Percentiles rank a stretch among this genome's conserved stretches.
phyloP scores from a whole-genome alignment of 1,139 yeast genomes.

The Candida pseudoviswanathii region DNA sequence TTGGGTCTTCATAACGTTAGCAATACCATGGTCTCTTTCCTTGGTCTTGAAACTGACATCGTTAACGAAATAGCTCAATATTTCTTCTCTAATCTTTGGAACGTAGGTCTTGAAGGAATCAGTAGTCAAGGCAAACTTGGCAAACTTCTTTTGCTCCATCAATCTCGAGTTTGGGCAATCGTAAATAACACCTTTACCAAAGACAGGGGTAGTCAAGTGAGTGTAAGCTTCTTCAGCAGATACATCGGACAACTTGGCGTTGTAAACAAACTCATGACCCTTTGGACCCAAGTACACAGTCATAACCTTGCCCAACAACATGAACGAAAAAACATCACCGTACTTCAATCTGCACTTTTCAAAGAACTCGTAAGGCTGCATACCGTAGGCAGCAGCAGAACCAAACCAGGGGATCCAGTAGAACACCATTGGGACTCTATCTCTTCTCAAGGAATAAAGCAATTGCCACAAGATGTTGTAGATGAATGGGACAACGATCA shows the following conservation, averaged over 20 bases:
- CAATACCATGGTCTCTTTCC: conserved; percentile 48
- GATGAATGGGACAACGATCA: conserved; percentile 51
- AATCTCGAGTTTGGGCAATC: conserved; percentile 92
- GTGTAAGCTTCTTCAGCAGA: conserved; percentile 96
- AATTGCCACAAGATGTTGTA: conserved; percentile 74
- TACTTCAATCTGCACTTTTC: conserved; percentile 73
- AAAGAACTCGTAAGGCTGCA: conserved; percentile 90
- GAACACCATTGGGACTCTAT: conserved; percentile 85
- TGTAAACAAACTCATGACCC: conserved; percentile 95
- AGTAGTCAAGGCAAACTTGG: conserved; percentile 82
- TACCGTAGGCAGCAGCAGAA: conserved; percentile 84
- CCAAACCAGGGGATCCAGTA: conserved; percentile 97
- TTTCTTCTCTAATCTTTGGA: conserved; percentile 83
- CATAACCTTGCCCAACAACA: conserved; percentile 88
- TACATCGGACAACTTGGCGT: conserved; percentile 86
- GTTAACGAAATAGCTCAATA: conserved; percentile 59
- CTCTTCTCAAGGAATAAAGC: conserved; percentile 68
- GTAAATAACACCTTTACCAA: conserved; percentile 95
- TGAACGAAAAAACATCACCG: conserved; percentile 91
- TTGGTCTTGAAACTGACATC: conserved; percentile 48
- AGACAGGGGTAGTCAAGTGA: conserved; percentile 95
- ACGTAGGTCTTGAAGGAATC: conserved; percentile 86
- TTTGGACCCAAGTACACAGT: conserved; percentile 96
- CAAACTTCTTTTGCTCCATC: conserved; percentile 98
- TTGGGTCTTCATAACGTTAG: conserved; percentile 79